phyloP scores from a whole-genome alignment of 2,329 filamentous ascomycete species.

The Pseudocercospora crystallina region DNA sequence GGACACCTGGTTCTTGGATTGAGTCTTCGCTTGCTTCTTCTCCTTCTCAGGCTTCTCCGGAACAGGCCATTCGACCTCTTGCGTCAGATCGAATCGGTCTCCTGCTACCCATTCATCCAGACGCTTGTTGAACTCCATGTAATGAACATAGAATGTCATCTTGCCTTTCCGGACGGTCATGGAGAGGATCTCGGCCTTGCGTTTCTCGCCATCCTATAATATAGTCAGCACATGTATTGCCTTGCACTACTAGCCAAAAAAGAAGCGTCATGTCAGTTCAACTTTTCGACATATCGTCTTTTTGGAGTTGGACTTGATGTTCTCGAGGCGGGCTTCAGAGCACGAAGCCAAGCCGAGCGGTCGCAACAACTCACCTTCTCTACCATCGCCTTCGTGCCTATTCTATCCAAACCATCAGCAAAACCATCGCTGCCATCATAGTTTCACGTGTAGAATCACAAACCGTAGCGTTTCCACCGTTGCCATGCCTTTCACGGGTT shows the following conservation, averaged over 20 bases:
- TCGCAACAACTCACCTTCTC: conserved; percentile 59
- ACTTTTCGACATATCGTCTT: no score
- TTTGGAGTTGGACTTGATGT: not conserved
- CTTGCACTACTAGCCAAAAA: no score
- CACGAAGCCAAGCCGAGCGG: no score
- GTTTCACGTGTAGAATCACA: conserved; percentile 33
- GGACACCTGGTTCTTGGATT: conserved; percentile 39
- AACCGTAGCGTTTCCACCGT: conserved; percentile 81
- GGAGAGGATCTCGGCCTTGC: conserved; percentile 94
- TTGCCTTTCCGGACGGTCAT: conserved; percentile 87
- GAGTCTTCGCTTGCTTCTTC: conserved; percentile 63
- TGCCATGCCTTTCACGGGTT: conserved; percentile 74
- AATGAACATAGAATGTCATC: conserved; percentile 92
- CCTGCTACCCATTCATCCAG: conserved; percentile 85
- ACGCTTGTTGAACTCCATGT: conserved; percentile 96
- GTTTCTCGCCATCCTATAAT: conserved; percentile 70
- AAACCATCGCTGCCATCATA: not conserved
- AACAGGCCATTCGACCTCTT: conserved; percentile 94
- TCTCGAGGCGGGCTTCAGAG: conserved; percentile 15
- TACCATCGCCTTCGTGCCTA: conserved; percentile 66
- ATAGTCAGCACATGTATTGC: conserved; percentile 5
- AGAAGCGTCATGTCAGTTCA: no score
- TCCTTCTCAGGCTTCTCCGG: conserved; percentile 90
- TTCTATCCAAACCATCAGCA: conserved; percentile 46
- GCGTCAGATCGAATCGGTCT: conserved; percentile 76